These are phyloP conservation scores for Vitis hybrid DNA, from an alignment of 177 flowering plant species.

Conservation along the genomic window DNA sequence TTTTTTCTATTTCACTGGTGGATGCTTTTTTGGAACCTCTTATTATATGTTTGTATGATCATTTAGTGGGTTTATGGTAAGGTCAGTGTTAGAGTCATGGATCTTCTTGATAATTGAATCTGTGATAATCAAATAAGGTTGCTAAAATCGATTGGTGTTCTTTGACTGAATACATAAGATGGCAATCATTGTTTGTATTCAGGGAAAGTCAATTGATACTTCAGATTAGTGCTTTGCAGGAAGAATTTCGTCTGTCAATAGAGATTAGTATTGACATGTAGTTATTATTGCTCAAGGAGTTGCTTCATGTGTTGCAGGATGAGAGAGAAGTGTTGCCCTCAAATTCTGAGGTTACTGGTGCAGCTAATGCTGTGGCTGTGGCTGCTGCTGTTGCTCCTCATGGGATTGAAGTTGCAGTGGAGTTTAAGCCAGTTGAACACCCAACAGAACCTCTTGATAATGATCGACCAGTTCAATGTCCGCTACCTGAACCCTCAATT, in stretches of 20 bases:
- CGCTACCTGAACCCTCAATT: constrained; percentile 92
- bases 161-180: too few relatives aligned
- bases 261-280: not conserved
- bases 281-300: not conserved
- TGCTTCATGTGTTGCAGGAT: constrained; percentile 42
- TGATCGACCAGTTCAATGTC: constrained; percentile 86
- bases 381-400: constrained; percentile 40
- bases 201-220: too few relatives aligned
- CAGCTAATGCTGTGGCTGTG: constrained; percentile 14
- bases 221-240: too few relatives aligned
- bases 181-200: too few relatives aligned
- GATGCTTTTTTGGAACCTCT: too few relatives aligned
- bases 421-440: constrained; percentile 92
- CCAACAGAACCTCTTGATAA: constrained; percentile 81
- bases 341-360: constrained; percentile 35
- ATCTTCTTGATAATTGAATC: too few relatives aligned
- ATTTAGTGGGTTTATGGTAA: too few relatives aligned
- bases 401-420: constrained; percentile 78
- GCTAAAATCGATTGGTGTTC: too few relatives aligned
- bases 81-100: too few relatives aligned
- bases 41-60: too few relatives aligned
- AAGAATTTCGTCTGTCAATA: not conserved
- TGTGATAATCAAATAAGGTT: too few relatives aligned
- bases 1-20: too few relatives aligned
- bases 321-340: constrained; percentile 53